Percentiles rank a stretch among this genome's conserved stretches.
phyloP scores from a whole-genome alignment of 2,329 filamentous ascomycete species.

The Cylindrodendrum hubeiense region DNA sequence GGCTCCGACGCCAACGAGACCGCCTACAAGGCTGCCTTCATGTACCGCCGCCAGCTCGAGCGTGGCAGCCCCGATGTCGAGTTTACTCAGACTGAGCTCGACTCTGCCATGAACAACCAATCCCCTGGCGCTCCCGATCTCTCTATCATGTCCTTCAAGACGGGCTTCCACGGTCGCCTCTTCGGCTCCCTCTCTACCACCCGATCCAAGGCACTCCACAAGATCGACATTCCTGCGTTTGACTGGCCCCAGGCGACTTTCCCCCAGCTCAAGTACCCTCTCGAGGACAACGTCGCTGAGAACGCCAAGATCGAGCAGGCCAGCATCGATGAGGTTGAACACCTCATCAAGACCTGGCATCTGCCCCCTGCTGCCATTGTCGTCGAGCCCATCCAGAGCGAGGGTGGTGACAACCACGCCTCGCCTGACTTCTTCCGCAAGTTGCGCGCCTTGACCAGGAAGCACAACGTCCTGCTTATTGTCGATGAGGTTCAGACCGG shows the following conservation, averaged over 20 bases:
- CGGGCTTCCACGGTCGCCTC: slow-evolving; percentile 89
- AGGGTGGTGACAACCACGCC: slow-evolving; percentile 95
- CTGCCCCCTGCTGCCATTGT: slow-evolving; percentile 84
- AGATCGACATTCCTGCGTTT: slow-evolving; percentile 93
- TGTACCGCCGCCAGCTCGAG: slow-evolving; percentile 86
- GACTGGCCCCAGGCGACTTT: slow-evolving; percentile 95
- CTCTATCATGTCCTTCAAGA: slow-evolving; percentile 90
- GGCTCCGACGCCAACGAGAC: slow-evolving; percentile 95
- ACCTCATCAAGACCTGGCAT: slow-evolving; percentile 83
- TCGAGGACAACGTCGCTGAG: slow-evolving; percentile 82
- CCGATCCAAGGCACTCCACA: slow-evolving; percentile 93
- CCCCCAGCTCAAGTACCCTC: slow-evolving; percentile 86
- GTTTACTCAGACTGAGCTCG: slow-evolving; percentile 82
- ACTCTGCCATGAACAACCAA: slow-evolving; percentile 83
- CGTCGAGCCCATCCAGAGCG: slow-evolving; percentile 92
- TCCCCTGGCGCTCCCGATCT: slow-evolving; percentile 80
- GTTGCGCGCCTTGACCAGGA: slow-evolving; percentile 82
- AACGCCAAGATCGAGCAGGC: slow-evolving; percentile 86
- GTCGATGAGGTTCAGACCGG: slow-evolving; percentile 96
- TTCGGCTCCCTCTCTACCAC: slow-evolving; percentile 91
- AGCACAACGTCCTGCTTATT: slow-evolving; percentile 85
- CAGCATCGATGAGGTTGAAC: slow-evolving; percentile 85
- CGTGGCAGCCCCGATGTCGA: slow-evolving; percentile 83
- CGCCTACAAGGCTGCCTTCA: slow-evolving; percentile 95
- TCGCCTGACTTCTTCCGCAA: slow-evolving; percentile 88